These are phyloP conservation scores for Tylopilus intermedius DNA, from an alignment of 768 basidiomycete species.

Conservation along the genomic window DNA sequence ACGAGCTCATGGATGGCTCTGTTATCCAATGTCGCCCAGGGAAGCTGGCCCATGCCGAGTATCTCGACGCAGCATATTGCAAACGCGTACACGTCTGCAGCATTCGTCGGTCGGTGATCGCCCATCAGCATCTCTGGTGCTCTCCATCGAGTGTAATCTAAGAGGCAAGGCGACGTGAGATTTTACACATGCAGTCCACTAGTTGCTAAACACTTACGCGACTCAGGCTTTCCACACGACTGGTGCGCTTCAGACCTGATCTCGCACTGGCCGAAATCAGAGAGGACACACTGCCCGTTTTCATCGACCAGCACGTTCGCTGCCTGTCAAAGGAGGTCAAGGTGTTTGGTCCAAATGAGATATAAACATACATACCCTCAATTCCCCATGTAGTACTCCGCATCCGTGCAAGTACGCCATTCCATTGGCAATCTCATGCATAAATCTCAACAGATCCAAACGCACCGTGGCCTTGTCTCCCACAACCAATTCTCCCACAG, in stretches of 20 bases:
- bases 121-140: constrained; percentile 63
- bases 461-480: neutral
- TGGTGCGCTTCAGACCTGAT: constrained; percentile 68
- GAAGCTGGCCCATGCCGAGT: constrained; percentile 55
- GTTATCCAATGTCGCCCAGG: constrained; percentile 52
- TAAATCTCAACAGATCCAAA: constrained; percentile 50
- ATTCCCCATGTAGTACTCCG: constrained; percentile 72
- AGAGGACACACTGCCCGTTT: constrained; percentile 60
- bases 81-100: constrained; percentile 67
- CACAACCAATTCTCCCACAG: neutral
- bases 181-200: neutral
- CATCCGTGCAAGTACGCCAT: constrained; percentile 75
- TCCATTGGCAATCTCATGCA: constrained; percentile 72
- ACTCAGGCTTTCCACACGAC: constrained; percentile 47
- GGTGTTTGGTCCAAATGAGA: neutral
- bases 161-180: constrained; percentile 23
- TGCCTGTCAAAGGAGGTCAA: constrained; percentile 36
- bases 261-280: constrained; percentile 81
- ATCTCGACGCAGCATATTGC: constrained; percentile 64
- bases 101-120: constrained; percentile 40
- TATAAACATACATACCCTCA: constrained; percentile 50
- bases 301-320: constrained; percentile 76
- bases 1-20: constrained; percentile 48
- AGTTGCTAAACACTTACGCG: constrained; percentile 31
- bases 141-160: constrained; percentile 67